A percentile compares a stretch with the other conserved stretches of the same genome.
Evolutionary conservation across 2,329 filamentous ascomycete species (phyloP).

Genomic region (Aspergillus aculeatus): DNA sequence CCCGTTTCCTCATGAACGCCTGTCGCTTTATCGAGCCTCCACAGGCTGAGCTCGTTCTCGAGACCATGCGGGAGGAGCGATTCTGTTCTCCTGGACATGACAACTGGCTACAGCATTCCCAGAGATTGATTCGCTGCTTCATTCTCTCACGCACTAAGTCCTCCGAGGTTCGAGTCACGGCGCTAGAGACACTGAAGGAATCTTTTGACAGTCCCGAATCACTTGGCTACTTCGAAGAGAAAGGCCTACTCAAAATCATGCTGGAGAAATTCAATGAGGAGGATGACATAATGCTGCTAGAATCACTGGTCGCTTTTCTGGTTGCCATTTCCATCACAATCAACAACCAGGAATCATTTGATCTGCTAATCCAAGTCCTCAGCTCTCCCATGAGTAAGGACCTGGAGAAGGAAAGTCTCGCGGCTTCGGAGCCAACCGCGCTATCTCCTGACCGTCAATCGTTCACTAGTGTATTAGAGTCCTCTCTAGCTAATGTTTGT

Average conservation of each 20-base stretch:
- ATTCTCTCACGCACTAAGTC: slow-evolving; percentile 38
- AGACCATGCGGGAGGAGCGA: slow-evolving; percentile 32
- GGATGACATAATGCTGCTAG: slow-evolving; percentile 39
- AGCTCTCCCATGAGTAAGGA: slow-evolving; percentile 39
- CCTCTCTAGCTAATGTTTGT: slow-evolving; percentile 60
- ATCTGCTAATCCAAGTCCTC: slow-evolving; percentile 33
- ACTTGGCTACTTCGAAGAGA: slow-evolving; percentile 30
- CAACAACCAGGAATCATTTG: slow-evolving; percentile 34
- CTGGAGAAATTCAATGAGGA: slow-evolving; percentile 38
- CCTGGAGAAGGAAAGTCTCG: slow-evolving; percentile 28
- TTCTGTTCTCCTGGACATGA: slow-evolving; percentile 36
- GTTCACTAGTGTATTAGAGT: slow-evolving; percentile 30
- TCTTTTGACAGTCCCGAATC: slow-evolving; percentile 35
- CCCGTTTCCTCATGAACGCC: slow-evolving; percentile 36
- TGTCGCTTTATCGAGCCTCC: slow-evolving; percentile 38
- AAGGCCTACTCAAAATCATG: slow-evolving; percentile 35
- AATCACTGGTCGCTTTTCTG: slow-evolving; percentile 40
- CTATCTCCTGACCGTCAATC: slow-evolving; percentile 32
- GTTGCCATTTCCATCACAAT: slow-evolving; percentile 33
- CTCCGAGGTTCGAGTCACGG: slow-evolving; percentile 40
- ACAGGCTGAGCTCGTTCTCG: slow-evolving; percentile 41
- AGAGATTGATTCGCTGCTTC: slow-evolving; percentile 37
- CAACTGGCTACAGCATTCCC: slow-evolving; percentile 36
- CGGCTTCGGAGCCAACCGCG: slow-evolving; percentile 43
- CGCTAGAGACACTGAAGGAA: slow-evolving; percentile 41